Base-by-base conservation (phyloP, 2,329 filamentous ascomycete genomes). In the Penicillium freii region DNA sequence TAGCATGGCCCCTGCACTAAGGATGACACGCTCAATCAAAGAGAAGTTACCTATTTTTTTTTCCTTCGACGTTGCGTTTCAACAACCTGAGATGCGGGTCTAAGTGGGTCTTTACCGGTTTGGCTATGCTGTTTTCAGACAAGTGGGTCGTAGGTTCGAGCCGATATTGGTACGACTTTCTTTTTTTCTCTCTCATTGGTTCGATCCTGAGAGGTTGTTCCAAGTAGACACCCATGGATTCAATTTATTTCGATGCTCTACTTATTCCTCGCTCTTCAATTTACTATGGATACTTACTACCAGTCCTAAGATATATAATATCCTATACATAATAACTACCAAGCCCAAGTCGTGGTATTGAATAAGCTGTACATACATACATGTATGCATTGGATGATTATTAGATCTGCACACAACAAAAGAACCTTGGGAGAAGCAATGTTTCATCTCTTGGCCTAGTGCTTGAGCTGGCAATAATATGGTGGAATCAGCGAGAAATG, bases 11-110 rank as follows among this genome's bases (percentile, higher is more conserved):
- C 84, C 83, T 86, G 83, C 83, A 85, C 89, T 92, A 93, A 93
- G 90, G 90, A 92, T 93, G 90, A 92, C 89, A 92, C 87, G 86
- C 86, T 88, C 81, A 84, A 86, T 85, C 85, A 88, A 87, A 89
- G 87, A 88, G 86, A 87, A 84, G 82, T 85, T 84, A 82, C 81
- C 80, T 80, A 78, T 84, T 84, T 85, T 87, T 87, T 87, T 86
- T 85, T 83, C 5, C 31, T 29, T 52, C 17, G 15, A 44, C 4
- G 8, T 33, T 23, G 5, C 2, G 3, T 10, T 10, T 21, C 8
- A 19, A 34, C 2, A 4, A 33, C 2, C 11, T 17, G 13, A 33
- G n/a, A n/a, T 31, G 27, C 27, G 11, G n/a, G 13, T 2, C 4
- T 7, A 33, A 21, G n/a, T 33, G 44, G 44, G n/a, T 27, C 43